Conservation (phyloP, 75 land plant species). For the Selaginella tamariscina region DNA sequence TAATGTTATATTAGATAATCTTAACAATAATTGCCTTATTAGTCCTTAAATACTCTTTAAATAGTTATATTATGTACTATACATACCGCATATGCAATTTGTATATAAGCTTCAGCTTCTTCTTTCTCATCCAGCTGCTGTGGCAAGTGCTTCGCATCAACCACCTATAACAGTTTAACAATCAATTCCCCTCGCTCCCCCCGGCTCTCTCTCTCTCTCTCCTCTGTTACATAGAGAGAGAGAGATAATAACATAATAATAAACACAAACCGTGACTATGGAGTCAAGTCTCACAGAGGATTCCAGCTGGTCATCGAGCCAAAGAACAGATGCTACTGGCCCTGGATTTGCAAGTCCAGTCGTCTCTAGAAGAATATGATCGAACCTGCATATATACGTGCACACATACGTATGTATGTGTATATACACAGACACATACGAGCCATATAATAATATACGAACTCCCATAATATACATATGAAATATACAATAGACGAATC, state of each 20-base stretch:
- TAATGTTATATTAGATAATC: no score
- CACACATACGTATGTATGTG: no score
- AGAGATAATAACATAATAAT: no score
- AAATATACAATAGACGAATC: no score
- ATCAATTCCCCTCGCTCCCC: neutral
- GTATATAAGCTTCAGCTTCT: conserved; percentile 63
- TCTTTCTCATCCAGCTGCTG: conserved; percentile 38
- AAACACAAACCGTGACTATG: conserved; percentile 53
- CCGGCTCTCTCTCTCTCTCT: no score
- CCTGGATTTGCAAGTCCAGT: conserved; percentile 95
- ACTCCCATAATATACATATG: no score
- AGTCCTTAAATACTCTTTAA: neutral
- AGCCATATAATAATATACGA: no score
- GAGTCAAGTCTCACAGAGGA: conserved; percentile 69
- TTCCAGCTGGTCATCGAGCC: conserved; percentile 95
- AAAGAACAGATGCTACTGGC: conserved; percentile 78
- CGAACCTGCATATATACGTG: conserved; percentile 72
- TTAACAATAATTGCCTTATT: no score
- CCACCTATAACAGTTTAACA: conserved; percentile 33
- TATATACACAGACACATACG: no score
- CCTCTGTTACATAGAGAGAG: no score
- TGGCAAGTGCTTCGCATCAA: conserved; percentile 63
- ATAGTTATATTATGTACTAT: neutral
- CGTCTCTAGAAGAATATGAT: conserved; percentile 84
- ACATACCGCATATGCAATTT: conserved; percentile 68